A percentile compares a stretch with the other conserved stretches of the same genome.
These are phyloP conservation scores for Chlamydomonas eustigma DNA, from an alignment of 139 green algal genomes.

Conservation along the genomic window DNA sequence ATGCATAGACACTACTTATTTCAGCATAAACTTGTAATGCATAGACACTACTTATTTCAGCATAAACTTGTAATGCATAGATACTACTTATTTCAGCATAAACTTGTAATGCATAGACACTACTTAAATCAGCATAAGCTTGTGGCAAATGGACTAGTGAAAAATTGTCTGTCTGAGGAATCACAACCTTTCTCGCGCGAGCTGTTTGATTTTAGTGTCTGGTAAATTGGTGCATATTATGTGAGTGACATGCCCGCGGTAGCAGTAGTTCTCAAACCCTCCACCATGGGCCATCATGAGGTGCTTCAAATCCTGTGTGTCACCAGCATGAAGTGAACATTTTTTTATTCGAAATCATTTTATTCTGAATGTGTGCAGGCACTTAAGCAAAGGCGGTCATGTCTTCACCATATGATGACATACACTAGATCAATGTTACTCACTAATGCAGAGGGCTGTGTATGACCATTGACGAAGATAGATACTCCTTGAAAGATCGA, in stretches of 20 bases:
- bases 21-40: too few species aligned
- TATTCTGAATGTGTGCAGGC: background rate
- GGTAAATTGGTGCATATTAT: constrained; percentile 88
- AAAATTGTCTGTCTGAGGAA: background rate
- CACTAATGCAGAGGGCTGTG: constrained; percentile 57
- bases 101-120: too few species aligned
- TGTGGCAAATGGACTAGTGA: background rate
- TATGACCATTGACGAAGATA: constrained; percentile 89
- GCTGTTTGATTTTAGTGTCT: constrained; percentile 83
- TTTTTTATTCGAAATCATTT: background rate
- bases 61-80: too few species aligned
- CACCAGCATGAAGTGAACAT: background rate
- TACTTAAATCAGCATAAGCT: too few species aligned
- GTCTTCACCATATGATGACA: background rate
- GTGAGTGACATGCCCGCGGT: constrained; percentile 74
- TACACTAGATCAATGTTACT: background rate
- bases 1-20: too few species aligned
- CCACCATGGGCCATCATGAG: constrained; percentile 91
- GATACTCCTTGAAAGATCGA: constrained; percentile 78
- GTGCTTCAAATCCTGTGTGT: constrained; percentile 76
- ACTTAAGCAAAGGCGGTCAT: background rate
- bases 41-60: too few species aligned
- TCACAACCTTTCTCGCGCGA: constrained; percentile 25
- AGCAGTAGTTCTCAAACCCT: constrained; percentile 82
- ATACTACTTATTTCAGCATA: too few species aligned